phyloP scores from a whole-genome alignment of 2,329 filamentous ascomycete species.

The Aspergillus hortae region DNA sequence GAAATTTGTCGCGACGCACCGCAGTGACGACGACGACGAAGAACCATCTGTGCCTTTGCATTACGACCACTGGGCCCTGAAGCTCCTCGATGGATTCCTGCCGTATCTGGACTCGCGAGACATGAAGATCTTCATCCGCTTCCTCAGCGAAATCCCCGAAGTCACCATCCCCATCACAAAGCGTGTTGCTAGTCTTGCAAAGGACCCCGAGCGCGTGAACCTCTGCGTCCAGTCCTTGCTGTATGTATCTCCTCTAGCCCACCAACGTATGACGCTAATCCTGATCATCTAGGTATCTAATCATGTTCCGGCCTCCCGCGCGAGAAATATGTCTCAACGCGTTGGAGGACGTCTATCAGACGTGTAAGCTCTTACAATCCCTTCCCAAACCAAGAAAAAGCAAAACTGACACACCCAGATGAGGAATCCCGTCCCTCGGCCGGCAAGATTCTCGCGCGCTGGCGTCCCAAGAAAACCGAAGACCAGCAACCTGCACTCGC shows the following conservation, averaged over 20 bases:
- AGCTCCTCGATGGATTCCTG: conserved; percentile 82
- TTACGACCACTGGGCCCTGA: conserved; percentile 76
- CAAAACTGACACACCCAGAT: conserved; percentile 25
- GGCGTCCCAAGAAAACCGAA: conserved; percentile 47
- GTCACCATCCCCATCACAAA: conserved; percentile 69
- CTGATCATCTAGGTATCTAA: conserved; percentile 43
- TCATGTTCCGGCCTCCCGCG: conserved; percentile 58
- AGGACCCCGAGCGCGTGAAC: conserved; percentile 61
- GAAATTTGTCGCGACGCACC: conserved; percentile 40
- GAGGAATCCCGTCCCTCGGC: conserved; percentile 47
- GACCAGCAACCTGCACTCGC: conserved; percentile 13
- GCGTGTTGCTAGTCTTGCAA: conserved; percentile 62
- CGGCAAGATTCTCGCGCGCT: conserved; percentile 53
- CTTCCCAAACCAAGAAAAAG: conserved; percentile 5
- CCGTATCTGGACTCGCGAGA: conserved; percentile 90
- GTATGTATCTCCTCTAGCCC: conserved; percentile 27
- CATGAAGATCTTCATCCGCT: conserved; percentile 76
- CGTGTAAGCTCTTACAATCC: conserved; percentile 38
- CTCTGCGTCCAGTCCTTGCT: conserved; percentile 57
- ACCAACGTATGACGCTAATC: background rate
- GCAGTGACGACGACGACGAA: conserved; percentile 46
- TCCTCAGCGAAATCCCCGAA: conserved; percentile 85
- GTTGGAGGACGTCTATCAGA: conserved; percentile 56
- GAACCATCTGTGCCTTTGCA: conserved; percentile 50
- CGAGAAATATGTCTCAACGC: conserved; percentile 56